Base-by-base conservation (phyloP, 2,329 filamentous ascomycete species). In the Claviceps maximensis region DNA sequence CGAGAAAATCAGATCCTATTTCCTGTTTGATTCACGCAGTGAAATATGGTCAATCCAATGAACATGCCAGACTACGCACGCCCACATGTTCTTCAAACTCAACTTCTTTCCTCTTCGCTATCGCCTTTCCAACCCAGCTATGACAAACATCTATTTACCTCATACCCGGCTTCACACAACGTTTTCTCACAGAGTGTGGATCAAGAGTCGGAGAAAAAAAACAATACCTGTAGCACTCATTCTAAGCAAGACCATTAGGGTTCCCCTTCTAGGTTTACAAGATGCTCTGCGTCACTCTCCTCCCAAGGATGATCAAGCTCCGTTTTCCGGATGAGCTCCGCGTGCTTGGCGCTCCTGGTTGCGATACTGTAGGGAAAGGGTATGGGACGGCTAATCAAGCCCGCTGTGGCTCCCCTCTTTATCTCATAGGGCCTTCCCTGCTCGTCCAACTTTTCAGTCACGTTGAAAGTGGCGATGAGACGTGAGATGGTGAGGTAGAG, bases 381-480 rank as follows among this genome's bases (percentile, higher is more conserved):
- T 17, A 15, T 29, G 1, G 53, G 53, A 33, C 33, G 49, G 7
- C 45, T 25, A 15, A 52, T n/a, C 1, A 56, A 7, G 17, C 59
- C 56, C 15, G 51, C 33, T 8, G 25, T 49, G 7, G 54, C 46
- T 15, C 19, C 19, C 4, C 5, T 4, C 21, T 60, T 29, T 4
- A 54, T 54, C 3, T 62, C 69, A 0, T 73, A 59, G 10, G 65
- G 63, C 19, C 59, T 63, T 0, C 70, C 74, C 5, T 69, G 61
- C 23, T 67, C 64, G 7, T 61, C 60, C 0, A 56, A 0, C 0
- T 53, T 56, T 27, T 57, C 60, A 21, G 42, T 25, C 4, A 78
- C 63, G 4, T 67, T 60, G 49, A 80, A 79, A 0, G 70, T 71
- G 0, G 77, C 67, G 1, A 82, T 61, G 0, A 67, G 61, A 31